Conservation (phyloP, 352 stramenopile genomes). For the Pythium monospermum region DNA sequence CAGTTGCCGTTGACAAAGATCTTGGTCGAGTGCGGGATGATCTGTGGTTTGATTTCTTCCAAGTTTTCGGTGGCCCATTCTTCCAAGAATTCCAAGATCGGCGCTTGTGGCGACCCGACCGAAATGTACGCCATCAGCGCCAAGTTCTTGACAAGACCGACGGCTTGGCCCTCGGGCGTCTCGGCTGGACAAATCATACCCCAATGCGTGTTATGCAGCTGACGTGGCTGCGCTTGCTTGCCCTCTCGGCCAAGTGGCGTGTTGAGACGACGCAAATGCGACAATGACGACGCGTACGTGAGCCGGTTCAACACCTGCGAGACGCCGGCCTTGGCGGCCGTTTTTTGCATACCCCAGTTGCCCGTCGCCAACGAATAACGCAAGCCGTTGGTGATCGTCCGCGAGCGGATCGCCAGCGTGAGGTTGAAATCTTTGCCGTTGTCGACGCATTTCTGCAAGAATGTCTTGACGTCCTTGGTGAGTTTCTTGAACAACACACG, state of each 20-base stretch:
- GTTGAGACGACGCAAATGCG: slow-evolving; percentile 98
- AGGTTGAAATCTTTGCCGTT: slow-evolving; percentile 96
- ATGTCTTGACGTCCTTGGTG: slow-evolving; percentile 97
- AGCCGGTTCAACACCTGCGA: slow-evolving; percentile 99
- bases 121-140: slow-evolving; percentile 99
- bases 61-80: slow-evolving; percentile 98
- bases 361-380: slow-evolving; percentile 99
- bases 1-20: slow-evolving; percentile 99
- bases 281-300: slow-evolving; percentile 98
- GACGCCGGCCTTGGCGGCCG: slow-evolving; percentile 95
- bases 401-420: slow-evolving; percentile 95
- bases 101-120: slow-evolving; percentile 88
- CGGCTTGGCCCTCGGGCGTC: slow-evolving; percentile 94
- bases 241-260: slow-evolving; percentile 97
- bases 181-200: slow-evolving; percentile 99
- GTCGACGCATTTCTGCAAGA: slow-evolving; percentile 90
- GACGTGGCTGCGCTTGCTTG: slow-evolving; percentile 98
- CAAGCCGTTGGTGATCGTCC: slow-evolving; percentile 97
- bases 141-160: slow-evolving; percentile 98
- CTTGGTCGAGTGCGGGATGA: slow-evolving; percentile 98
- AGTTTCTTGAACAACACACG: slow-evolving; percentile 98
- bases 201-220: slow-evolving; percentile 99
- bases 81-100: slow-evolving; percentile 98
- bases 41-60: slow-evolving; percentile 95
- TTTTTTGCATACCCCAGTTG: slow-evolving; percentile 98